These are phyloP conservation scores for Colletotrichum horii DNA, from an alignment of 2,329 filamentous ascomycete species.

Conservation along the genomic window DNA sequence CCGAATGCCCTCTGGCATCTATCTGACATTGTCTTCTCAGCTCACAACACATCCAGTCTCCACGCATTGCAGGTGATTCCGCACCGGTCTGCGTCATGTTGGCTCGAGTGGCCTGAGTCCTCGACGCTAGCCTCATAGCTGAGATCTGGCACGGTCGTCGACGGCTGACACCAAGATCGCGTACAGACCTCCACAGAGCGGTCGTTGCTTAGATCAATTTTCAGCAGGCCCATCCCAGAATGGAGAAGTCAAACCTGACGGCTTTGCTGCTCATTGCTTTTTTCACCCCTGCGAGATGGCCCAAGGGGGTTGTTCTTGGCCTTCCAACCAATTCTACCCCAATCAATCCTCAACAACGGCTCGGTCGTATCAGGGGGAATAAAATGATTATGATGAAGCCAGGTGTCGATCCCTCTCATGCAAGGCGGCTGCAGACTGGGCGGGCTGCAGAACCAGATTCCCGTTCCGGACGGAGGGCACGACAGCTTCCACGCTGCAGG, in stretches of 20 bases:
- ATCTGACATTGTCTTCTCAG: background rate
- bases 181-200: background rate
- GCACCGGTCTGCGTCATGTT: background rate
- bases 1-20: background rate
- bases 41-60: background rate
- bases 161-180: background rate
- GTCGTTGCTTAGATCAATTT: background rate
- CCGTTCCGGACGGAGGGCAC: background rate
- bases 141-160: background rate
- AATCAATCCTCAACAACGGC: constrained; percentile 6
- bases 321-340: background rate
- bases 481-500: background rate
- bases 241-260: background rate
- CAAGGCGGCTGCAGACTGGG: background rate
- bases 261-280: background rate
- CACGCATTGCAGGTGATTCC: background rate
- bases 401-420: constrained; percentile 5
- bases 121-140: background rate
- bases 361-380: background rate
- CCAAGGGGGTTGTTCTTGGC: background rate
- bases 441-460: background rate
- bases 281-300: background rate
- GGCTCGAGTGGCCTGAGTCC: background rate
- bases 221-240: background rate
- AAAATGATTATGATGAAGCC: background rate